Base-by-base conservation (phyloP, 2,329 filamentous ascomycete genomes). In the Lasiodiplodia sp. region DNA sequence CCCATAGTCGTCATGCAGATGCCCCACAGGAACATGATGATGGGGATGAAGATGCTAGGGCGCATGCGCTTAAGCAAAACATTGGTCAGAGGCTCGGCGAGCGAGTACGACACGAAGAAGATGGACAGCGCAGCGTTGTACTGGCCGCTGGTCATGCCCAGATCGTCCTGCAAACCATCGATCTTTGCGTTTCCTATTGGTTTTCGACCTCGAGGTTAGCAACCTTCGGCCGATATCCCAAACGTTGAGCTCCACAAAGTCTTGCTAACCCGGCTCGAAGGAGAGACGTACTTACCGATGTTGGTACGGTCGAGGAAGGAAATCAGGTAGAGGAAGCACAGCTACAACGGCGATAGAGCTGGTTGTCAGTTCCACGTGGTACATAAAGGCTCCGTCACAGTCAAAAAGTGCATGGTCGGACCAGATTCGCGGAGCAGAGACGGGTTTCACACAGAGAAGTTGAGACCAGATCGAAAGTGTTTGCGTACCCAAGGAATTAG, bases 71-170 rank as follows among this genome's bases (percentile, higher is more conserved):
- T 97, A 69, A 97, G 88, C 28, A 97, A 80, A 57, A 95, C 83
- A 77, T 97, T 96, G 69, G 92, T 93, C 53, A 94, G 74, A 0
- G 89, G 88, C 77, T 96, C 93, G 71, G 93, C 94, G 40, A 94
- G 80, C 2, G 92, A 86, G 77, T 97, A 97, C 0, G 91, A 93
- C 62, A 96, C 85, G 81, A 96, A 97, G 82, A 97, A 97, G 73
- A 96, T 91, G 40, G 91, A 92, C 8, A 97, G 84, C 0, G 89
- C 87, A 25, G 87, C 84, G 77, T 94, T 94, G 81, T 94, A 97
- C 75, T 91, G 84, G 6, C 83, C 79, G 2, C 86, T 84, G 0
- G 85, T 85, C 83, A 95, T 87, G 38, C 86, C 72, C 7, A 96
- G 81, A 68, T 91, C 88, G 12, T 83, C 75, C 67, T 85, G 78